phyloP scores from a whole-genome alignment of 2,329 filamentous ascomycete genomes.

The Fulvia fulva region DNA sequence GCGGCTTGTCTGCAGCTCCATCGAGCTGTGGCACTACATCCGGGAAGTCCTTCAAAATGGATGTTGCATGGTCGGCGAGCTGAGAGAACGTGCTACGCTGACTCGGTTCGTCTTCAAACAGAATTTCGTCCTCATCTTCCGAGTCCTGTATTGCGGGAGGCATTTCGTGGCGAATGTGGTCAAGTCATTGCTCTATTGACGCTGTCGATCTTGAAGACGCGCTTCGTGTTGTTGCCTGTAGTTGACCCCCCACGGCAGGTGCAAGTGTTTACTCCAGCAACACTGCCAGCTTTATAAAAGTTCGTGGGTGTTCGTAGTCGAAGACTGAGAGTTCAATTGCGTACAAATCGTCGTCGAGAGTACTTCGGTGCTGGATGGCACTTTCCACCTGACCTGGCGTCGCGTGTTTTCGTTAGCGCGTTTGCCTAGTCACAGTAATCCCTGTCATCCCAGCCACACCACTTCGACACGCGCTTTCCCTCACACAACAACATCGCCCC shows the following conservation, averaged over 20 bases:
- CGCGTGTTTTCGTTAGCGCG: background rate
- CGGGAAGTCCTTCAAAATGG: background rate
- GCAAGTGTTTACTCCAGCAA: background rate
- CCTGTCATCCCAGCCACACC: constrained; percentile 2
- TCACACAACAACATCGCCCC: constrained; percentile 1
- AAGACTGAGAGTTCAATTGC: too few relatives aligned
- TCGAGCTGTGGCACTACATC: background rate
- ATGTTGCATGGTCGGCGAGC: background rate
- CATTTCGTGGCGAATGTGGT: constrained; percentile 4
- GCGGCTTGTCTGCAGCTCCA: background rate
- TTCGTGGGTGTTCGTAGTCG: too few relatives aligned
- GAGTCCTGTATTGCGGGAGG: constrained; percentile 8
- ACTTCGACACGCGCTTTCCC: background rate
- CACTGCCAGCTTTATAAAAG: too few relatives aligned
- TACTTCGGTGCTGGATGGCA: too few relatives aligned
- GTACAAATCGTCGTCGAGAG: too few relatives aligned
- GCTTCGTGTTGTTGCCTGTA: background rate
- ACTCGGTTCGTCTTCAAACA: constrained; percentile 1
- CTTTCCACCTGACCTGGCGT: background rate
- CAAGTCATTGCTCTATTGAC: background rate
- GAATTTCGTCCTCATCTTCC: constrained; percentile 9
- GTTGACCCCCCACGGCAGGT: background rate
- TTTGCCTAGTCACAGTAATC: background rate
- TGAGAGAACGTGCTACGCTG: constrained; percentile 7
- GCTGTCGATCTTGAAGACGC: constrained; percentile 1